Percentiles rank a stretch among this genome's conserved stretches.
Evolutionary conservation across 306 rosid genomes (phyloP).

Genomic region (Cajanus cajan): DNA sequence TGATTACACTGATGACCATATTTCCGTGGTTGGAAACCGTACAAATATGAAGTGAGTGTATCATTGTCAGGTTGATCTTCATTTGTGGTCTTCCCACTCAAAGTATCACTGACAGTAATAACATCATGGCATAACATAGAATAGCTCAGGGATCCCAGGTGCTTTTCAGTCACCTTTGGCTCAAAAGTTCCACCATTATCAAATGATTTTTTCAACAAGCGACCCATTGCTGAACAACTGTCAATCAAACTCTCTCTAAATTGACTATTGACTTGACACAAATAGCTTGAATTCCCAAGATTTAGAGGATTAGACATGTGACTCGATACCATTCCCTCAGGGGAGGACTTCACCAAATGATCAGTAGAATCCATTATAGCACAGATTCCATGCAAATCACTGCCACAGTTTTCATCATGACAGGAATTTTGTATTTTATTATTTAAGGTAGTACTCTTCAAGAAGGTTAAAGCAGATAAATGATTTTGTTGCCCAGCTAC

Average conservation of each 20-base stretch:
- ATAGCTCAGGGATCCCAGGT: constrained; percentile 34
- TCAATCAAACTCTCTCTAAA: constrained; percentile 32
- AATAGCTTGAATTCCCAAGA: constrained; percentile 43
- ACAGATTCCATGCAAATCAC: constrained; percentile 34
- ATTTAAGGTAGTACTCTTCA: constrained; percentile 28
- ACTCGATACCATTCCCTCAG: constrained; percentile 34
- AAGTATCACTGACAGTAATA: constrained; percentile 28
- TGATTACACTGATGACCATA: constrained; percentile 42
- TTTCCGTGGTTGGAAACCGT: constrained; percentile 37
- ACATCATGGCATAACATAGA: constrained; percentile 38
- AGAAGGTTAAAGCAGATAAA: constrained; percentile 66
- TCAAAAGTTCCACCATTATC: constrained; percentile 31
- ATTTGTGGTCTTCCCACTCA: constrained; percentile 33
- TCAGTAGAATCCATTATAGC: constrained; percentile 35
- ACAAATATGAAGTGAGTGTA: constrained; percentile 37
- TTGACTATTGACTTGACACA: constrained; percentile 32
- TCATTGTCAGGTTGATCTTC: constrained; percentile 39
- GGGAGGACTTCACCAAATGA: constrained; percentile 36
- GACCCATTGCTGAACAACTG: constrained; percentile 21
- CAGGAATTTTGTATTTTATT: constrained; percentile 41
- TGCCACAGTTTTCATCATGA: constrained; percentile 44
- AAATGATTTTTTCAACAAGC: constrained; percentile 33
- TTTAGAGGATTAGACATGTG: constrained; percentile 35
- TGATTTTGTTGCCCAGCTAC: constrained; percentile 40
- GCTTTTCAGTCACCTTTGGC: constrained; percentile 35